Conservation (phyloP, 2,329 filamentous ascomycete species). For the Kalmusia sp. region DNA sequence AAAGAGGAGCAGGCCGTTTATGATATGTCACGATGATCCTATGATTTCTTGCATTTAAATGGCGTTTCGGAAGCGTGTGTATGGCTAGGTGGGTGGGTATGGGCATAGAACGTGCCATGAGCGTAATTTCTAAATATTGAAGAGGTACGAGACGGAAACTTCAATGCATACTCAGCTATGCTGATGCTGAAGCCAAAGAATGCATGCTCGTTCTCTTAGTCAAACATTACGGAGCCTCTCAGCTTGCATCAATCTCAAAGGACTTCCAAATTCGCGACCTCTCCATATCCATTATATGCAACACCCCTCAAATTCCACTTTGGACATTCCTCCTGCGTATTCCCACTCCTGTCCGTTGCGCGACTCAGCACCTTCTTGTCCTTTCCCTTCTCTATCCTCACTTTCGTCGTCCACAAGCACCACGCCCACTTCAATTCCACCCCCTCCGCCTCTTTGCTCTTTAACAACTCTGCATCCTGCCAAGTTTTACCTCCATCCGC, state of each 20-base stretch:
- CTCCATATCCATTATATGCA: slow-evolving; percentile 67
- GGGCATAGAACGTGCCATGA: no score
- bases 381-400: slow-evolving; percentile 52
- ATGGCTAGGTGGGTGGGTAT: not conserved
- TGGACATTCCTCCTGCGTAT: slow-evolving; percentile 56
- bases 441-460: slow-evolving; percentile 21
- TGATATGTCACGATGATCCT: not conserved
- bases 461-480: slow-evolving; percentile 54
- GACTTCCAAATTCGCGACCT: no score
- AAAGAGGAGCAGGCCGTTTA: not conserved
- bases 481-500: slow-evolving; percentile 59
- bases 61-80: slow-evolving; percentile 9
- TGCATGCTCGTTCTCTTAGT: no score
- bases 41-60: slow-evolving; percentile 14
- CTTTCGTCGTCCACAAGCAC: slow-evolving; percentile 60
- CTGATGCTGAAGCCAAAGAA: no score
- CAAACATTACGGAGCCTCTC: no score
- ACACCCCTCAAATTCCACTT: slow-evolving; percentile 67
- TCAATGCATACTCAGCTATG: no score
- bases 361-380: slow-evolving; percentile 59
- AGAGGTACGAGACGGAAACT: no score
- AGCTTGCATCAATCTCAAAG: no score
- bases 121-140: no score
- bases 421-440: slow-evolving; percentile 61
- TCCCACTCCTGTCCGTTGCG: slow-evolving; percentile 61